phyloP scores from a whole-genome alignment of 306 rosid species.

The Datisca glomerata region DNA sequence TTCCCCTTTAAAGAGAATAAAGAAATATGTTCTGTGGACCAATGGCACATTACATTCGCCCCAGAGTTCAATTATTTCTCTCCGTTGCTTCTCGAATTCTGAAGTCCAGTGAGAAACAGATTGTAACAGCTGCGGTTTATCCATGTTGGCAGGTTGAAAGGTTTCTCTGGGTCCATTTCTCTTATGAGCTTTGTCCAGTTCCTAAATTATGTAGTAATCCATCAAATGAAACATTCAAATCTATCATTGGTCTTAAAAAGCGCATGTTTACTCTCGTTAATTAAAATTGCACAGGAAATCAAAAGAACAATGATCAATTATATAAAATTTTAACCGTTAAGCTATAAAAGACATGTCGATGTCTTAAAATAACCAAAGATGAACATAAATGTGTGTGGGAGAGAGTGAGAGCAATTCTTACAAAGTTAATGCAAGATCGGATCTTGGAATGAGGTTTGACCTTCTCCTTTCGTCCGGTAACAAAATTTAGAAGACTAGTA shows the following conservation, averaged over 20 bases:
- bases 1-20: conserved; percentile 71
- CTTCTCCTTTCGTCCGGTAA: conserved; percentile 18
- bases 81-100: conserved; percentile 49
- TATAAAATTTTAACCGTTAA: not conserved
- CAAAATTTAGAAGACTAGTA: conserved; percentile 47
- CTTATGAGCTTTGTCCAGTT: conserved; percentile 3
- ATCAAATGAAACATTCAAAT: not conserved
- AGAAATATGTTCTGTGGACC: conserved; percentile 70
- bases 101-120: conserved; percentile 13
- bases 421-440: conserved; percentile 19
- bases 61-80: conserved; percentile 68
- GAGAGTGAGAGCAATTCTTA: conserved; percentile 15
- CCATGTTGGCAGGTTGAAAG: conserved; percentile 12
- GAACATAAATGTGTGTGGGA: too few species aligned
- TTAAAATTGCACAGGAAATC: not conserved
- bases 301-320: not conserved
- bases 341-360: not conserved
- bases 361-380: too few species aligned
- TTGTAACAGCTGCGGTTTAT: conserved; percentile 5
- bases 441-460: conserved; percentile 17
- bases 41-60: conserved; percentile 58
- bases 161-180: conserved; percentile 12
- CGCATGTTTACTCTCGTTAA: not conserved
- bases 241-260: not conserved
- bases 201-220: conserved; percentile 21